Conservation (phyloP, 805 yeast genomes). For the Grigorovia yakushimaensis region DNA sequence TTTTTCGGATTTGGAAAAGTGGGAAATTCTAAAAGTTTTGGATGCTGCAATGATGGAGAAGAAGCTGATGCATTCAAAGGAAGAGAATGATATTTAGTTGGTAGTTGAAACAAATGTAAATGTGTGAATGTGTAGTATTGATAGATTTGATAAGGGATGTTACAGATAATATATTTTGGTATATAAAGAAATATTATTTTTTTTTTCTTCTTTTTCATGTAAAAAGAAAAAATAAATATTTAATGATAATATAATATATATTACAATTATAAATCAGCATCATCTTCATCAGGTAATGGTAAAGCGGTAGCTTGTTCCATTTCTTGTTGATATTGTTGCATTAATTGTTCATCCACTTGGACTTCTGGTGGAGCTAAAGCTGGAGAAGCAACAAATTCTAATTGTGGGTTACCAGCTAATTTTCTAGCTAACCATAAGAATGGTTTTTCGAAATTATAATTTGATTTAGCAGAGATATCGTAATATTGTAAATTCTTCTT, state of each 20-base stretch:
- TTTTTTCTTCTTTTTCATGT: too few species aligned
- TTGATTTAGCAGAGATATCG: constrained; percentile 98
- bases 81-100: too few species aligned
- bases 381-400: constrained; percentile 98
- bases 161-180: neutral
- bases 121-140: too few species aligned
- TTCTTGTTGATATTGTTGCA: constrained; percentile 98
- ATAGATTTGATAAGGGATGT: neutral
- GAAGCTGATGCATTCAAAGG: too few species aligned
- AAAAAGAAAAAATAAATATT: neutral
- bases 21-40: too few species aligned
- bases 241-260: neutral
- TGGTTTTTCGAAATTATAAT: constrained; percentile 99
- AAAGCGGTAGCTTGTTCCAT: constrained; percentile 99
- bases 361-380: constrained; percentile 99
- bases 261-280: constrained; percentile 78
- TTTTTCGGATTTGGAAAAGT: too few species aligned
- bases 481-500: constrained; percentile 99
- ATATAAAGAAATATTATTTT: neutral
- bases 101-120: too few species aligned
- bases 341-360: constrained; percentile 88
- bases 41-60: too few species aligned
- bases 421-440: constrained; percentile 99
- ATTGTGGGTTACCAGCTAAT: constrained; percentile 94
- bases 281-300: constrained; percentile 99